These are phyloP conservation scores for Suillus clintonianus DNA, from an alignment of 768 basidiomycete genomes.

Conservation along the genomic window DNA sequence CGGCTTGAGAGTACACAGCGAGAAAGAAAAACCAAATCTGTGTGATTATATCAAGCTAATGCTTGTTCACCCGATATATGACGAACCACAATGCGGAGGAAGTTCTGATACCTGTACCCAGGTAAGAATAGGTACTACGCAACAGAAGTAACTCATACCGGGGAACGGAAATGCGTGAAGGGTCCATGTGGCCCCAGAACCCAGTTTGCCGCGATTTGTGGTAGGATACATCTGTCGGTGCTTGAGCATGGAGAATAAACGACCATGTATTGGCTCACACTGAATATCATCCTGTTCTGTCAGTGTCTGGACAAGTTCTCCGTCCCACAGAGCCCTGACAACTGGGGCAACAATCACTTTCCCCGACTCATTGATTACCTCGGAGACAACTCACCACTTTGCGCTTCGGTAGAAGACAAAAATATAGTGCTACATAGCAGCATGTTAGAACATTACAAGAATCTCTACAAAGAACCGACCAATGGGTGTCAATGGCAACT, in stretches of 20 bases:
- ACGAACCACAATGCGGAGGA: constrained; percentile 65
- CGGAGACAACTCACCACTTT: constrained; percentile 55
- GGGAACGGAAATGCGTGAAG: constrained; percentile 79
- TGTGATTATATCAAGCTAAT: background rate
- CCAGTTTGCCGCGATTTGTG: constrained; percentile 49
- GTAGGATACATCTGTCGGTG: constrained; percentile 64
- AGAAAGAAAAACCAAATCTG: constrained; percentile 72
- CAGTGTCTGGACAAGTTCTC: constrained; percentile 78
- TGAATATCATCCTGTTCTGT: constrained; percentile 77
- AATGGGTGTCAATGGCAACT: constrained; percentile 89
- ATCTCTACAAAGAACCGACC: constrained; percentile 44
- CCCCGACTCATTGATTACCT: background rate
- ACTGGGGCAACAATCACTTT: constrained; percentile 44
- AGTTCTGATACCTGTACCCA: constrained; percentile 73
- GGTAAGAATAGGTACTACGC: background rate
- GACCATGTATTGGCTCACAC: constrained; percentile 45
- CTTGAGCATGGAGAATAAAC: constrained; percentile 8
- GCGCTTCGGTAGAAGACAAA: constrained; percentile 82
- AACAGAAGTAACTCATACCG: constrained; percentile 38
- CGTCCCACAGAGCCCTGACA: constrained; percentile 79
- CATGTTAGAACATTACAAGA: constrained; percentile 3
- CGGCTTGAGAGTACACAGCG: constrained; percentile 80
- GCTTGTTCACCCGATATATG: background rate
- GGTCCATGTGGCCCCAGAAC: constrained; percentile 75
- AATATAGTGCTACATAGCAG: constrained; percentile 63